Conservation (phyloP, 495 filamentous ascomycete genomes). For the Neurospora hispaniola region DNA sequence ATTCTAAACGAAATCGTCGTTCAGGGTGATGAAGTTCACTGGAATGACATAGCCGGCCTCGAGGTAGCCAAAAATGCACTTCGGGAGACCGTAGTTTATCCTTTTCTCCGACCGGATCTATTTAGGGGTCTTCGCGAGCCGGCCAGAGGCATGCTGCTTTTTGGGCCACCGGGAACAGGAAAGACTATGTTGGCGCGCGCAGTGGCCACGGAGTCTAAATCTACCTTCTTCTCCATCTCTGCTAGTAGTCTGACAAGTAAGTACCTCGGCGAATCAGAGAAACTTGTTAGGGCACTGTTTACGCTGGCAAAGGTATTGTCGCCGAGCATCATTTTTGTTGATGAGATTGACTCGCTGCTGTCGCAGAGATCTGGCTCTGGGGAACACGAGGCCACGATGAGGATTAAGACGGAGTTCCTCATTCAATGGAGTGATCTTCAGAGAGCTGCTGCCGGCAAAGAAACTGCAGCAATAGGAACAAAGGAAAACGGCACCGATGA, state of each 20-base stretch:
- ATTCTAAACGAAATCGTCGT: constrained; percentile 96
- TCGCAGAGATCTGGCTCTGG: constrained; percentile 71
- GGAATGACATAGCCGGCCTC: constrained; percentile 88
- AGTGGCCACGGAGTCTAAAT: constrained; percentile 88
- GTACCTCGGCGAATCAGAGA: constrained; percentile 93
- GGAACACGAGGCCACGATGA: constrained; percentile 85
- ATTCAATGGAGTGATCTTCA: constrained; percentile 96
- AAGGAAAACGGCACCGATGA: constrained; percentile 39
- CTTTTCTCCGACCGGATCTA: constrained; percentile 88
- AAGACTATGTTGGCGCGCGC: constrained; percentile 97
- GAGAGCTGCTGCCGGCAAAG: constrained; percentile 79
- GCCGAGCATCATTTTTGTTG: constrained; percentile 96
- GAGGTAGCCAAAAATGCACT: constrained; percentile 84
- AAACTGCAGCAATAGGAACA: constrained; percentile 54
- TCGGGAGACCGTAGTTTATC: constrained; percentile 95
- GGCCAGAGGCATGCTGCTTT: constrained; percentile 89
- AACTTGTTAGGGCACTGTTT: constrained; percentile 90
- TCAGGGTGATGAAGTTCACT: constrained; percentile 87
- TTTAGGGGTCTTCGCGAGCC: constrained; percentile 94
- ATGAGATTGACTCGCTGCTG: constrained; percentile 94
- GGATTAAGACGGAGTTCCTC: constrained; percentile 96
- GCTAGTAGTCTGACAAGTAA: constrained; percentile 91
- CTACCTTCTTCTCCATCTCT: constrained; percentile 95
- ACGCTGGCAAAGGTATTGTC: constrained; percentile 80
- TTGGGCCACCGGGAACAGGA: constrained; percentile 91